phyloP scores from a whole-genome alignment of 2,329 filamentous ascomycete genomes.

The Aspergillus chevalieri region DNA sequence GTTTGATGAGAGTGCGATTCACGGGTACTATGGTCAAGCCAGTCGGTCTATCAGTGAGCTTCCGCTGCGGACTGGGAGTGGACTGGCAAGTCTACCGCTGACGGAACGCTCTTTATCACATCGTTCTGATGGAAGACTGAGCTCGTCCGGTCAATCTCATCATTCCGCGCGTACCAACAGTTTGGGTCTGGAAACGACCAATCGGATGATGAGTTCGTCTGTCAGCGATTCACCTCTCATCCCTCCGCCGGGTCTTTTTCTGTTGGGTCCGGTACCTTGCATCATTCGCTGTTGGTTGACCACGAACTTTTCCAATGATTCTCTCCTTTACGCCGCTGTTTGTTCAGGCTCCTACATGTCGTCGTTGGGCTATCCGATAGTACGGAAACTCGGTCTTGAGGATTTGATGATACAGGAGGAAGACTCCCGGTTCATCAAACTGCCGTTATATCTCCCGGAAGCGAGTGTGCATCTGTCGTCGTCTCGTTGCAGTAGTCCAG shows the following conservation, averaged over 20 bases:
- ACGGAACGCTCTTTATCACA: constrained; percentile 89
- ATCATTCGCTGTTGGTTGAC: constrained; percentile 96
- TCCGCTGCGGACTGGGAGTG: constrained; percentile 69
- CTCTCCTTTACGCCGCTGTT: constrained; percentile 82
- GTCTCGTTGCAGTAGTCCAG: constrained; percentile 65
- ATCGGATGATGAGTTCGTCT: constrained; percentile 57
- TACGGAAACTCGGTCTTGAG: constrained; percentile 66
- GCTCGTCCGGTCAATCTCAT: constrained; percentile 77
- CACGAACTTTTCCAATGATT: constrained; percentile 80
- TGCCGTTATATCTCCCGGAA: constrained; percentile 85
- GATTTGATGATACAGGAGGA: constrained; percentile 62
- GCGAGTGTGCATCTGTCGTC: constrained; percentile 70
- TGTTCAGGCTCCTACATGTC: constrained; percentile 90
- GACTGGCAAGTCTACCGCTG: constrained; percentile 70
- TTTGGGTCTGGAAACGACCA: constrained; percentile 68
- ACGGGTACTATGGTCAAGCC: constrained; percentile 80
- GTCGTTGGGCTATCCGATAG: constrained; percentile 66
- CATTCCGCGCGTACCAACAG: constrained; percentile 80
- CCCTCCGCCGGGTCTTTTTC: constrained; percentile 75
- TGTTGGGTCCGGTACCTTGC: constrained; percentile 81
- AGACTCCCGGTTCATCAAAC: constrained; percentile 61
- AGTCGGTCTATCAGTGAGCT: constrained; percentile 80
- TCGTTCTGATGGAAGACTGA: constrained; percentile 91
- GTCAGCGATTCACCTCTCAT: constrained; percentile 66
- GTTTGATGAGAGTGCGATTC: constrained; percentile 92